A percentile compares a stretch with the other conserved stretches of the same genome.
Conservation (phyloP, 192 early-diverging fungal genomes). For the Geosiphon pyriformis region DNA sequence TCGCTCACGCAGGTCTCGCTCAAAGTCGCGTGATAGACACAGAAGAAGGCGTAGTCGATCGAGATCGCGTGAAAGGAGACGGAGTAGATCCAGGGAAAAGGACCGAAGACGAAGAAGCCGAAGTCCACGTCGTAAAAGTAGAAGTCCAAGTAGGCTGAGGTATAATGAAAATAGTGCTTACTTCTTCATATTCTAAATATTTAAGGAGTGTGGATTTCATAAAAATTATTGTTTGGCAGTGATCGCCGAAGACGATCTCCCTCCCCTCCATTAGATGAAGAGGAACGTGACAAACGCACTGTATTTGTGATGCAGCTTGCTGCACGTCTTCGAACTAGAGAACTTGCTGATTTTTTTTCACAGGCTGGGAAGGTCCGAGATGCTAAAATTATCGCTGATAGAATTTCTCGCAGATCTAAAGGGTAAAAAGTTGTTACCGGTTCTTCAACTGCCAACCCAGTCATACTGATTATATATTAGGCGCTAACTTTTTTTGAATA, state of each 20-base stretch:
- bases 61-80: slow-evolving; percentile 36
- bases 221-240: slow-evolving; percentile 15
- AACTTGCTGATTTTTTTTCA: slow-evolving; percentile 85
- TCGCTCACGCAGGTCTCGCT: slow-evolving; percentile 30
- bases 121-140: slow-evolving; percentile 35
- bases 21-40: slow-evolving; percentile 36
- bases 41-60: slow-evolving; percentile 41
- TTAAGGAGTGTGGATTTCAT: neutral
- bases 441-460: no score
- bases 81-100: slow-evolving; percentile 25
- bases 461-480: no score
- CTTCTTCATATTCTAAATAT: neutral
- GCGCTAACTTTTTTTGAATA: no score
- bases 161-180: neutral
- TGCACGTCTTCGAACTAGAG: slow-evolving; percentile 64
- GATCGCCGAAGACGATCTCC: slow-evolving; percentile 50
- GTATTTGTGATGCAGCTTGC: slow-evolving; percentile 95
- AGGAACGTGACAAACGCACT: slow-evolving; percentile 83
- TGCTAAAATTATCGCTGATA: slow-evolving; percentile 82
- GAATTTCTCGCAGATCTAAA: slow-evolving; percentile 75
- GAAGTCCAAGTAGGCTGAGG: slow-evolving; percentile 9
- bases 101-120: slow-evolving; percentile 35
- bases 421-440: slow-evolving; percentile 60
- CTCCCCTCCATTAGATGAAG: slow-evolving; percentile 63
- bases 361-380: slow-evolving; percentile 80